Conservation (phyloP, 2,329 filamentous ascomycete genomes). For the Fusarium compactum region DNA sequence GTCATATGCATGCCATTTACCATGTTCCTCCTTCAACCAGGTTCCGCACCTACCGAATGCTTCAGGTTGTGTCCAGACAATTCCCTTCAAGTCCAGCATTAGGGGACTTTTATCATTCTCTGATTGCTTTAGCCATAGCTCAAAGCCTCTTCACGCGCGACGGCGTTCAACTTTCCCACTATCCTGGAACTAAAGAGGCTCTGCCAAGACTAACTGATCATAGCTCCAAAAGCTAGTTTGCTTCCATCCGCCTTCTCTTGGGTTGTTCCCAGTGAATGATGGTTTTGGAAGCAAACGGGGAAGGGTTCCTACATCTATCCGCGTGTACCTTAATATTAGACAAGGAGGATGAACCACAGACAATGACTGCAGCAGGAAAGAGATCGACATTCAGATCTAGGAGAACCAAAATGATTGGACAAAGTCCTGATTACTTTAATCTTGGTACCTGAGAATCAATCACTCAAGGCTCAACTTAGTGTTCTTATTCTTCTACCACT, state of each 20-base stretch:
- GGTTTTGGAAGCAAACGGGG: background rate
- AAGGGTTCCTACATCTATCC: background rate
- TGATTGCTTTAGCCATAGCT: conserved; percentile 1
- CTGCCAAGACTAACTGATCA: background rate
- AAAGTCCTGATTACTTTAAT: conserved; percentile 13
- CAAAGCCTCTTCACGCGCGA: background rate
- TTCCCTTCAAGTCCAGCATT: background rate
- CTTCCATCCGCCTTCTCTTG: conserved; percentile 7
- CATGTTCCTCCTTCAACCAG: background rate
- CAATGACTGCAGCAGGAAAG: conserved; percentile 11
- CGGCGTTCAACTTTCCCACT: background rate
- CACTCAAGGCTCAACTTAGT: background rate
- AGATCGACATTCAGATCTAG: conserved; percentile 37
- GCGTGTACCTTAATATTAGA: background rate
- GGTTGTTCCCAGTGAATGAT: background rate
- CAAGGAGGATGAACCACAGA: conserved; percentile 7
- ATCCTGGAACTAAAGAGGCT: background rate
- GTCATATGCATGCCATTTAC: conserved; percentile 3
- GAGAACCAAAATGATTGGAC: conserved; percentile 25
- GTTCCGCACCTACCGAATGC: background rate
- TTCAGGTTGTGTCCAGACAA: conserved; percentile 26
- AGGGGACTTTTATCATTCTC: background rate
- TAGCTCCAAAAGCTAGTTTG: conserved; percentile 8
- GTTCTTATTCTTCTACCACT: background rate
- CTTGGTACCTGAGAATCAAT: conserved; percentile 8